phyloP scores from a whole-genome alignment of 2,329 filamentous ascomycete species.

The Diaporthe velutina region DNA sequence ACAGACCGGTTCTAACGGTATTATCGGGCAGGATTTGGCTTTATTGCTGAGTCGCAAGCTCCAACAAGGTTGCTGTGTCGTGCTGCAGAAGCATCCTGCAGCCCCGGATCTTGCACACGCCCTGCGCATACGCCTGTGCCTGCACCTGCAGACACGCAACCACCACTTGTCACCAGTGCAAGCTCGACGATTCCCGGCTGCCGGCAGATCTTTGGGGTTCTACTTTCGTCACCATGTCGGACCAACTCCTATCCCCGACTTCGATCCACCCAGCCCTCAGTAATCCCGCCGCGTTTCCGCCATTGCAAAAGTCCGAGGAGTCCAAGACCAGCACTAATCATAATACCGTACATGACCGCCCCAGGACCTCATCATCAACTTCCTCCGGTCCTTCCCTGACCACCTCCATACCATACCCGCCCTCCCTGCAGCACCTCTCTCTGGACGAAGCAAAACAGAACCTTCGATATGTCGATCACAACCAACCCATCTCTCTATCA shows the following conservation, averaged over 20 bases:
- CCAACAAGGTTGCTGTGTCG: constrained; percentile 15
- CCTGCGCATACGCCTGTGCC: neutral
- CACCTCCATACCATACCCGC: constrained; percentile 37
- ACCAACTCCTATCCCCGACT: constrained; percentile 57
- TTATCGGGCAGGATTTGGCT: constrained; percentile 11
- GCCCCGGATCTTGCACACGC: constrained; percentile 18
- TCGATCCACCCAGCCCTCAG: constrained; percentile 66
- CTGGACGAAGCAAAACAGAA: constrained; percentile 35
- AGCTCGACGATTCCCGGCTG: constrained; percentile 19
- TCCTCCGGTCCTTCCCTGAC: constrained; percentile 38
- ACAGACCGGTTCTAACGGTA: constrained; percentile 17
- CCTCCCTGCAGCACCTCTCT: constrained; percentile 32
- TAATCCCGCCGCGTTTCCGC: constrained; percentile 46
- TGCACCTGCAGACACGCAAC: constrained; percentile 13
- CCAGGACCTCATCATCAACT: constrained; percentile 42
- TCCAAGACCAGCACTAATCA: constrained; percentile 42
- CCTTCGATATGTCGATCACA: constrained; percentile 40
- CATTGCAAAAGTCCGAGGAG: constrained; percentile 42
- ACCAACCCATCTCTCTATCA: constrained; percentile 35
- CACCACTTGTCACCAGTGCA: constrained; percentile 7
- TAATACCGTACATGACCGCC: constrained; percentile 45
- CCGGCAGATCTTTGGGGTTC: constrained; percentile 12
- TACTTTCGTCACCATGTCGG: constrained; percentile 50
- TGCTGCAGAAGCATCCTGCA: constrained; percentile 24
- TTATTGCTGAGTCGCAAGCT: constrained; percentile 24